A percentile compares a stretch with the other conserved stretches of the same genome.
These are phyloP conservation scores for Calocybe indica DNA, from an alignment of 768 basidiomycete genomes.

Conservation along the genomic window DNA sequence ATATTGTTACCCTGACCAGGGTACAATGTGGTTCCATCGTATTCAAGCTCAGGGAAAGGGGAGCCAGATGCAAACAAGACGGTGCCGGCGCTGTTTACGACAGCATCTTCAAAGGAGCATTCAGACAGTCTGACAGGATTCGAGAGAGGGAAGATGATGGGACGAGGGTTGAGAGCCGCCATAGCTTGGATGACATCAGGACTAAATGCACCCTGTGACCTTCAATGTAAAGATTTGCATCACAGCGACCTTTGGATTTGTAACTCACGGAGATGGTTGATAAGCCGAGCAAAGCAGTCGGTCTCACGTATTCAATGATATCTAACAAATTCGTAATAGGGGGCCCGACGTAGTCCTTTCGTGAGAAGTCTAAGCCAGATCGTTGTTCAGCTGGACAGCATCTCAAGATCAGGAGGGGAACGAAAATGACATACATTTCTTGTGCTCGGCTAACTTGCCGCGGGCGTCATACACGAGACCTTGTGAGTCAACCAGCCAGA, in stretches of 20 bases:
- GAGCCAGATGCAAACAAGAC: slow-evolving; percentile 87
- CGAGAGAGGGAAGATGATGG: slow-evolving; percentile 90
- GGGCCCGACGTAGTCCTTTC: slow-evolving; percentile 71
- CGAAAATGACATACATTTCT: slow-evolving; percentile 52
- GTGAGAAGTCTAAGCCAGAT: slow-evolving; percentile 60
- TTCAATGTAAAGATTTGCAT: background rate
- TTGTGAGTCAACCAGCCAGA: slow-evolving; percentile 85
- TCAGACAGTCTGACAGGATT: slow-evolving; percentile 84
- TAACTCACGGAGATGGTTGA: slow-evolving; percentile 67
- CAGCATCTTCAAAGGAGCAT: slow-evolving; percentile 73
- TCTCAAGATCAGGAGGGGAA: background rate
- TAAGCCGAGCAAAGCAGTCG: slow-evolving; percentile 85
- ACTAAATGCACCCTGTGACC: slow-evolving; percentile 63
- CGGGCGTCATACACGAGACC: slow-evolving; percentile 78
- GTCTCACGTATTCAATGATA: slow-evolving; percentile 75
- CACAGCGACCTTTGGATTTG: background rate
- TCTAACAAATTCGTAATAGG: slow-evolving; percentile 72
- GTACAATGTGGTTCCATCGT: slow-evolving; percentile 49
- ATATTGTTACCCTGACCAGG: slow-evolving; percentile 96
- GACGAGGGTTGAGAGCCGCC: slow-evolving; percentile 72
- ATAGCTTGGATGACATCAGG: slow-evolving; percentile 67
- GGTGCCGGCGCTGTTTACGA: slow-evolving; percentile 62
- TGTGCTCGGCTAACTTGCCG: slow-evolving; percentile 73
- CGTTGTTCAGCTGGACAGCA: slow-evolving; percentile 5
- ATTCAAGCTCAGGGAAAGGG: slow-evolving; percentile 67